phyloP scores from a whole-genome alignment of 208 protist species.

The Endotrypanum monterogeii region DNA sequence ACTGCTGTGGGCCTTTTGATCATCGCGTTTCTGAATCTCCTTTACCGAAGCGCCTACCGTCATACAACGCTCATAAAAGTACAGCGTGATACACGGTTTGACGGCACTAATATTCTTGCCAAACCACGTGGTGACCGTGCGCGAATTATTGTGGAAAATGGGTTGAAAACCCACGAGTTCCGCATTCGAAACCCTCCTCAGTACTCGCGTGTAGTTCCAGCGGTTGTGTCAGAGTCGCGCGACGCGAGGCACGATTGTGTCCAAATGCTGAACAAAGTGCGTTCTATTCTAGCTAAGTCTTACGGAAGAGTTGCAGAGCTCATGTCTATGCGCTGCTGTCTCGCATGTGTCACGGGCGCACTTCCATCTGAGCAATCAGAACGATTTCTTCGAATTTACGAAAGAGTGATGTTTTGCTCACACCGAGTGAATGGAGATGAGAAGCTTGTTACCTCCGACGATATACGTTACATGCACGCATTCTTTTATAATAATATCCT shows the following conservation, averaged over 20 bases:
- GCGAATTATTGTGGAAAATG: slow-evolving; percentile 71
- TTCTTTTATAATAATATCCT: slow-evolving; percentile 89
- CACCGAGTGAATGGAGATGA: slow-evolving; percentile 63
- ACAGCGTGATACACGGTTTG: slow-evolving; percentile 76
- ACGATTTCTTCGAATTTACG: slow-evolving; percentile 80
- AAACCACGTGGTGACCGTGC: slow-evolving; percentile 45
- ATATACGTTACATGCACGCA: slow-evolving; percentile 88
- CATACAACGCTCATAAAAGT: slow-evolving; percentile 54
- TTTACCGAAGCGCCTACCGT: slow-evolving; percentile 58
- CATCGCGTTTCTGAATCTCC: slow-evolving; percentile 55
- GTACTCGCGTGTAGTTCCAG: slow-evolving; percentile 59
- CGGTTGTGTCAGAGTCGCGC: slow-evolving; percentile 64
- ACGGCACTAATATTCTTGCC: slow-evolving; percentile 70
- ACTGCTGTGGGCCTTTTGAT: slow-evolving; percentile 69
- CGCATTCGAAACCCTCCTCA: slow-evolving; percentile 65
- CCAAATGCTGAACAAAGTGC: slow-evolving; percentile 76
- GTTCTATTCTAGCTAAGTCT: slow-evolving; percentile 46
- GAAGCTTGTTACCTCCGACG: slow-evolving; percentile 63
- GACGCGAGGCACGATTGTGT: slow-evolving; percentile 73
- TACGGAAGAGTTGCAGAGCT: slow-evolving; percentile 63
- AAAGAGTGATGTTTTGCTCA: slow-evolving; percentile 73
- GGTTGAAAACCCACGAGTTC: slow-evolving; percentile 63
- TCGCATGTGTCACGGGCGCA: slow-evolving; percentile 76
- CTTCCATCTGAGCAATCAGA: slow-evolving; percentile 58
- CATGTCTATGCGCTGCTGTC: slow-evolving; percentile 90